Percentiles rank a stretch among this genome's conserved stretches.
phyloP scores from a whole-genome alignment of 2,329 filamentous ascomycete species.

The Alternaria triticina region DNA sequence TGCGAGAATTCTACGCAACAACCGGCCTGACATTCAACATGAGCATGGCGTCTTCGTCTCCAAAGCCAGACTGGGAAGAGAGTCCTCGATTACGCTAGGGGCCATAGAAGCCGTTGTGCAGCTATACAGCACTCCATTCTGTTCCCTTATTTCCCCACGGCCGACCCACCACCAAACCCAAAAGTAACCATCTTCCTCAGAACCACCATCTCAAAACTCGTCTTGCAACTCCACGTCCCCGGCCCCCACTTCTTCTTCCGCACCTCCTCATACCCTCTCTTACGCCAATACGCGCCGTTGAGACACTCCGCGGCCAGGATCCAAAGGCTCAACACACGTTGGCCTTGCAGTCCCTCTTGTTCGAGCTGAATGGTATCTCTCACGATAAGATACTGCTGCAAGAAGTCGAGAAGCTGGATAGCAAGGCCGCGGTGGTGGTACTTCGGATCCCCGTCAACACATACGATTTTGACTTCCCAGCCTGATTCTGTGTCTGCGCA shows the following conservation, averaged over 20 bases:
- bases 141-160: background rate
- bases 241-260: conserved; percentile 10
- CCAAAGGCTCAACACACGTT: conserved; percentile 21
- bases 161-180: background rate
- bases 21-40: background rate
- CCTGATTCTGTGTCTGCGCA: conserved; percentile 23
- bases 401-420: conserved; percentile 7
- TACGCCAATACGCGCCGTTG: conserved; percentile 37
- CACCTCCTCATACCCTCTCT: conserved; percentile 28
- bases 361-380: background rate
- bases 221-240: conserved; percentile 28
- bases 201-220: conserved; percentile 33
- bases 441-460: conserved; percentile 21
- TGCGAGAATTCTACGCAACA: background rate
- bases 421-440: conserved; percentile 31
- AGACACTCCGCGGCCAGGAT: conserved; percentile 31
- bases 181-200: conserved; percentile 24
- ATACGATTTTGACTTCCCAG: conserved; percentile 38
- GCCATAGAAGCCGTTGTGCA: no score
- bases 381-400: conserved; percentile 19
- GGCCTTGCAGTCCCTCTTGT: background rate
- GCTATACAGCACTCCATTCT: background rate
- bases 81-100: accelerated
- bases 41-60: background rate
- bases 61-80: accelerated